A percentile compares a stretch with the other conserved stretches of the same genome.
phyloP scores from a whole-genome alignment of 2,329 filamentous ascomycete species.

The Cryoendolithus antarcticus region DNA sequence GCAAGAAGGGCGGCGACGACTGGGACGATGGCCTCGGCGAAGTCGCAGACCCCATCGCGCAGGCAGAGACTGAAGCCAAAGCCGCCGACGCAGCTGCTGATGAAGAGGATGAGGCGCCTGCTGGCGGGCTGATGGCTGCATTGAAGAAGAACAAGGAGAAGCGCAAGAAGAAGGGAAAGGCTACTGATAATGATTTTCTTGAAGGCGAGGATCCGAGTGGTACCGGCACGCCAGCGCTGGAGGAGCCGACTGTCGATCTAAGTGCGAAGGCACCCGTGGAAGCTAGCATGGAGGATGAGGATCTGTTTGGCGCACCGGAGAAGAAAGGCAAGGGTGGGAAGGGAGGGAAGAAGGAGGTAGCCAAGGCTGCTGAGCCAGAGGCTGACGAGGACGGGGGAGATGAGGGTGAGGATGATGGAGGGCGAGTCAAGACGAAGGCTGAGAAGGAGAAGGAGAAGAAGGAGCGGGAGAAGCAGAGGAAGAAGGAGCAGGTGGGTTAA shows the following conservation, averaged over 20 bases:
- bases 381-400: slow-evolving; percentile 33
- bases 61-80: slow-evolving; percentile 33
- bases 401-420: slow-evolving; percentile 43
- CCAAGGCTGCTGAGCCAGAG: slow-evolving; percentile 31
- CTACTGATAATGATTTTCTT: slow-evolving; percentile 54
- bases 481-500: slow-evolving; percentile 74
- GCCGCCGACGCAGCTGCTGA: slow-evolving; percentile 34
- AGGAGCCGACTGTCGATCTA: slow-evolving; percentile 30
- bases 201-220: slow-evolving; percentile 50
- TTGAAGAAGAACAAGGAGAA: slow-evolving; percentile 50
- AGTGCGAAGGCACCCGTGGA: slow-evolving; percentile 64
- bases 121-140: slow-evolving; percentile 36
- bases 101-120: slow-evolving; percentile 39
- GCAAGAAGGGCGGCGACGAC: slow-evolving; percentile 75
- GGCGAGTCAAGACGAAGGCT: slow-evolving; percentile 81
- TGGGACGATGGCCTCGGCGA: slow-evolving; percentile 93
- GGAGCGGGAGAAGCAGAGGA: slow-evolving; percentile 94
- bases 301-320: slow-evolving; percentile 66
- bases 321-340: slow-evolving; percentile 56
- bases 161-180: slow-evolving; percentile 80
- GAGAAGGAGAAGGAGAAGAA: slow-evolving; percentile 98
- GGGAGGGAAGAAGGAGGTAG: slow-evolving; percentile 22
- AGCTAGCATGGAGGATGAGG: slow-evolving; percentile 53
- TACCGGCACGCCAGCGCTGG: slow-evolving; percentile 25
- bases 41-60: slow-evolving; percentile 49